These are phyloP conservation scores for Logfia minima DNA, from an alignment of 129 eudicot genomes.

Conservation along the genomic window DNA sequence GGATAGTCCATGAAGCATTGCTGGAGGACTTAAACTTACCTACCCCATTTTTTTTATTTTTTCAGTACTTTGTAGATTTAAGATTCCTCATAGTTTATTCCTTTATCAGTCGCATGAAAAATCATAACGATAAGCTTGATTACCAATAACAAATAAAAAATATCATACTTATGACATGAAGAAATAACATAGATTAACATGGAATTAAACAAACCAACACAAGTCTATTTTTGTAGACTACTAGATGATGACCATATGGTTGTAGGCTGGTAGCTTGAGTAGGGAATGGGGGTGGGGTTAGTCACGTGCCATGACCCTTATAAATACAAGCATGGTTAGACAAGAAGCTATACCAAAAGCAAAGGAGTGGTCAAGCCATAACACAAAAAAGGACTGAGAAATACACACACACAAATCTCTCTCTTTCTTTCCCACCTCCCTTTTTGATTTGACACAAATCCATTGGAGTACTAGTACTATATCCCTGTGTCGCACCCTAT, in stretches of 20 bases:
- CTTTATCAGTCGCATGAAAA: no score
- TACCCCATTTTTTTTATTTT: no score
- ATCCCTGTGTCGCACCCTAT: constrained; percentile 6
- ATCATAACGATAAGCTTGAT: no score
- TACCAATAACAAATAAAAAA: no score
- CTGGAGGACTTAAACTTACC: no score
- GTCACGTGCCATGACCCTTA: constrained; percentile 55
- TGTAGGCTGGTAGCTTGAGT: constrained; percentile 25
- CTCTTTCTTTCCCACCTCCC: constrained; percentile 18
- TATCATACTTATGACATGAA: no score
- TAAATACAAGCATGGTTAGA: constrained; percentile 40
- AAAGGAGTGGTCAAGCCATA: constrained; percentile 36
- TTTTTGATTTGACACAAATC: constrained; percentile 41
- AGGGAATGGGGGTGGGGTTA: constrained; percentile 35
- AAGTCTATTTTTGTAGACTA: background rate
- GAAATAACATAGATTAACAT: background rate
- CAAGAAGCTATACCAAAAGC: constrained; percentile 26
- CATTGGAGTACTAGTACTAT: constrained; percentile 24
- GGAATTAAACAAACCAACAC: background rate
- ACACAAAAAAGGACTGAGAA: constrained; percentile 1
- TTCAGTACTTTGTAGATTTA: no score
- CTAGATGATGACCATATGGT: background rate
- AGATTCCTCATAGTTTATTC: no score
- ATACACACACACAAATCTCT: constrained; percentile 8
- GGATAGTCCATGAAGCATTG: no score